Base-by-base conservation (phyloP, 768 basidiomycete genomes). In the Rhodotorula paludigena region DNA sequence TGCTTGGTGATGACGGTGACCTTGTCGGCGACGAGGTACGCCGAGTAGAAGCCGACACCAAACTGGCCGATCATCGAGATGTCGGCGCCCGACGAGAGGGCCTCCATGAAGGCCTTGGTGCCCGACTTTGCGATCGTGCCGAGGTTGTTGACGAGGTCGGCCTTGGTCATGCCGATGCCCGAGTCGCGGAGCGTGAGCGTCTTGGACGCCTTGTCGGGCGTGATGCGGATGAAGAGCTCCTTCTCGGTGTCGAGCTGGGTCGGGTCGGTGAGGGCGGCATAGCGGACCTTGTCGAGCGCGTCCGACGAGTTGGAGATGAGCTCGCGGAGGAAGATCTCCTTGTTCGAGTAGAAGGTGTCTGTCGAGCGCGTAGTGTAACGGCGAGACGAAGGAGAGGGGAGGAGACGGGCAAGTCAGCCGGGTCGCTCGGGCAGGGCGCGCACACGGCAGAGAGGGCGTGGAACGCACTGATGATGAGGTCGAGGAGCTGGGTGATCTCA, bases 291-390 rank as follows among this genome's bases (percentile, higher is more conserved):
- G 83, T 99, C 96, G 80, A 98, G 86, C 57, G 96, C 96, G 86
- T 98, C 96, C 67, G 96, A 98, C 73, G 83, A 82, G 82, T 97
- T 97, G 73, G 94, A 98, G 81, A 94, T 97, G 75, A 98, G 71
- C 82, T 98, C 96, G 79, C 96, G 90, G 75, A 99, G 87, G 86
- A 98, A 98, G 80, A 99, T 98, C 64, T 69, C 68, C 85, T 99
- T 99, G 87, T 99, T 97, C 70, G 92, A 96, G 87, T 98, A 99
- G 87, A 98, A 98, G 71, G 94, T 97, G 84, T 97, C 89, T 90
- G 73, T n/a, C n/a, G n/a, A n/a, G n/a, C 23, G 36, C 36, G 25
- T 23, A 54, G 47, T 18, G 30, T 25, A 25, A 64, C n/a, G 16
- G 53, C 8, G 44, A 42, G 42, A 30, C 12, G 57, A 21, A 57